Evolutionary conservation across 2,329 filamentous ascomycete genomes (phyloP).

Genomic region (Rugonectria rugulosa): DNA sequence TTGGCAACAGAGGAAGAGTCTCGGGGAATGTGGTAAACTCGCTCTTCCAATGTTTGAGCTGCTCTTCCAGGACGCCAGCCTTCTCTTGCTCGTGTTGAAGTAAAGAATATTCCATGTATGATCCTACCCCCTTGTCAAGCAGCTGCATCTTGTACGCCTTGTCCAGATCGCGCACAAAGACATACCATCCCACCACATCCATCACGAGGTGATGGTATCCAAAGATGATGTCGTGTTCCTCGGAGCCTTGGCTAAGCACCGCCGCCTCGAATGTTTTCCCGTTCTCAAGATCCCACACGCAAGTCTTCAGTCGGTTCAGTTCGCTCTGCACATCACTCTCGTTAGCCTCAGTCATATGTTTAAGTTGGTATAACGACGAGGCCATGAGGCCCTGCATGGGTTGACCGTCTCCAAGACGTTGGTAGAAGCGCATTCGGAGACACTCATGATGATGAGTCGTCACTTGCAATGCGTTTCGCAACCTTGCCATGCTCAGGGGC

Average conservation of each 20-base stretch:
- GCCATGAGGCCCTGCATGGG: slow-evolving; percentile 37
- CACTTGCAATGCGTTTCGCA: slow-evolving; percentile 24
- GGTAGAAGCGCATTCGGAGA: slow-evolving; percentile 31
- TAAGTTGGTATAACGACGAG: slow-evolving; percentile 39
- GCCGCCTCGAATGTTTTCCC: slow-evolving; percentile 44
- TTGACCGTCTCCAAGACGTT: slow-evolving; percentile 20
- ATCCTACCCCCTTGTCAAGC: slow-evolving; percentile 28
- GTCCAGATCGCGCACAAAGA: slow-evolving; percentile 54
- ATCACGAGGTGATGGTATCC: slow-evolving; percentile 59
- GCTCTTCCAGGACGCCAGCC: slow-evolving; percentile 7
- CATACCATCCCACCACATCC: slow-evolving; percentile 55
- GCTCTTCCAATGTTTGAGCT: slow-evolving; percentile 20
- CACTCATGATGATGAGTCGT: slow-evolving; percentile 30
- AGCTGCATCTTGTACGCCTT: slow-evolving; percentile 48
- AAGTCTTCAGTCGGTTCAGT: slow-evolving; percentile 39
- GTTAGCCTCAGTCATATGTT: slow-evolving; percentile 31
- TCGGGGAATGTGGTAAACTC: slow-evolving; percentile 22
- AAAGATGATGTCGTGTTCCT: slow-evolving; percentile 51
- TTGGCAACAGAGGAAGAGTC: slow-evolving; percentile 13
- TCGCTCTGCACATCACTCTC: slow-evolving; percentile 32
- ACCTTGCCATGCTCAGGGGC: slow-evolving; percentile 19
- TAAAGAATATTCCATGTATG: slow-evolving; percentile 48
- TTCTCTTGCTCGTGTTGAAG: slow-evolving; percentile 41
- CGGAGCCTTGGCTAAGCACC: slow-evolving; percentile 44
- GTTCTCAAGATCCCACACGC: slow-evolving; percentile 48